Base-by-base conservation (phyloP, 495 filamentous ascomycete genomes). In the Gamarada debralockiae region DNA sequence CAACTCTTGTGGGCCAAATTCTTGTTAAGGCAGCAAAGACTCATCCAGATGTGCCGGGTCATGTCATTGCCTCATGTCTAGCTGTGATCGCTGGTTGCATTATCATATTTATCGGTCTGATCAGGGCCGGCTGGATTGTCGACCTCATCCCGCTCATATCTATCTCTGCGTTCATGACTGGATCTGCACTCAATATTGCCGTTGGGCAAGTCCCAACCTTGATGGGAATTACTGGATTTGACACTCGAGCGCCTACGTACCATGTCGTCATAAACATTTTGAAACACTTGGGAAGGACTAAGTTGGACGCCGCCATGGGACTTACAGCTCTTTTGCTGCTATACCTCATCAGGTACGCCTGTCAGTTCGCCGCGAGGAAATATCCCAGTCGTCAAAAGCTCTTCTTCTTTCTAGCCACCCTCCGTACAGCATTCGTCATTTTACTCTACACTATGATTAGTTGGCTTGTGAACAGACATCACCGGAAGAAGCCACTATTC, bases 111-210 rank as follows among this genome's bases (percentile, higher is more conserved):
- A 75, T 99, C 53, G 93, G 93, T 4, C 68, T 97, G 4, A 69
- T 86, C 36, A 81, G 92, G 10, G 77, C 84, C 27, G 93, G 93
- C 15, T 95, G 91, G 80, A 87, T 99, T 24, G 95, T 97, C 14
- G 93, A 98, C 55, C 85, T 97, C 63, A 98, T 98, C 65, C 85
- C 93, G 0, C 79, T 98, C 25, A 82, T 89, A 1, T 86, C 93
- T 1, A 95, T 97, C 47, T 89, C 87, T 8, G 91, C 93, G 3
- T 98, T 95, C 80, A 97, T 99, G 92, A 97, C 93, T 1, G 93
- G 93, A 6, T 96, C 93, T 0, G 95, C 93, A 22, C 71, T 99
- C 67, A 96, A 82, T 62, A 99, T 99, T 64, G 82, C 82, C 29
- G 76, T 83, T 37, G 92, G 93, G n/a, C 93, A 99, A 70, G 78